phyloP scores from a whole-genome alignment of 2,329 filamentous ascomycete genomes.

The Plectosphaerella plurivora region DNA sequence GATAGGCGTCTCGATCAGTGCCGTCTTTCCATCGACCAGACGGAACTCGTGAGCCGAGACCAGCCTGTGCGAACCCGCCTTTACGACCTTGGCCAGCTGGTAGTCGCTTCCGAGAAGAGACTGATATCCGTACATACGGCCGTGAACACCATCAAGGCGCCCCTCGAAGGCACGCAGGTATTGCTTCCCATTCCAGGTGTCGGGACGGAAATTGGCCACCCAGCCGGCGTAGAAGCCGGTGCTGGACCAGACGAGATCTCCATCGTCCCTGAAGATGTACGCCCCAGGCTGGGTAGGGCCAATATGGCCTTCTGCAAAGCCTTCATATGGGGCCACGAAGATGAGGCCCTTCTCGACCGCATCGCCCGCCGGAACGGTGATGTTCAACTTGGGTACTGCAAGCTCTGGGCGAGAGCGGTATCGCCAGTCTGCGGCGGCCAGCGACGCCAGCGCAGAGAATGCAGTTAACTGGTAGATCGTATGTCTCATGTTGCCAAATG shows the following conservation, averaged over 20 bases:
- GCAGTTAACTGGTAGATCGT: too few species aligned
- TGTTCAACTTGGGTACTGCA: conserved; percentile 3
- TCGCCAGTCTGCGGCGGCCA: conserved; percentile 12
- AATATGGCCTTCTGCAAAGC: not conserved
- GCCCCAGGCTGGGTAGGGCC: not conserved
- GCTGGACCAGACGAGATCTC: conserved; percentile 6
- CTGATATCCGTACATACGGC: conserved; percentile 15
- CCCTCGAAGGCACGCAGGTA: conserved; percentile 4
- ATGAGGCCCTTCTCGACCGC: not conserved
- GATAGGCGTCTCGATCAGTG: conserved; percentile 23
- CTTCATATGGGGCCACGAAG: conserved; percentile 3
- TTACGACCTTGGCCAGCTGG: conserved; percentile 18
- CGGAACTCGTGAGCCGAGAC: conserved; percentile 32
- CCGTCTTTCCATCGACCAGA: conserved; percentile 33
- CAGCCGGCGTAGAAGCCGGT: conserved; percentile 5
- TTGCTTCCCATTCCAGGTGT: conserved; percentile 1
- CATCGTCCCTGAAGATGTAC: conserved; percentile 5
- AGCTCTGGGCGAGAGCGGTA: conserved; percentile 16
- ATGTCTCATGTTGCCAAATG: too few species aligned
- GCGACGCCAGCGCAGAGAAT: too few species aligned
- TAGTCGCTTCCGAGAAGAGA: conserved; percentile 21
- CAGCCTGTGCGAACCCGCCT: conserved; percentile 14
- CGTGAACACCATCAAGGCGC: conserved; percentile 24
- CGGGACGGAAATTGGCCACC: conserved; percentile 6
- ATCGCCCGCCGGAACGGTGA: not conserved